Evolutionary conservation across 768 basidiomycete genomes (phyloP).

Genomic region (Boletellus emodensis): DNA sequence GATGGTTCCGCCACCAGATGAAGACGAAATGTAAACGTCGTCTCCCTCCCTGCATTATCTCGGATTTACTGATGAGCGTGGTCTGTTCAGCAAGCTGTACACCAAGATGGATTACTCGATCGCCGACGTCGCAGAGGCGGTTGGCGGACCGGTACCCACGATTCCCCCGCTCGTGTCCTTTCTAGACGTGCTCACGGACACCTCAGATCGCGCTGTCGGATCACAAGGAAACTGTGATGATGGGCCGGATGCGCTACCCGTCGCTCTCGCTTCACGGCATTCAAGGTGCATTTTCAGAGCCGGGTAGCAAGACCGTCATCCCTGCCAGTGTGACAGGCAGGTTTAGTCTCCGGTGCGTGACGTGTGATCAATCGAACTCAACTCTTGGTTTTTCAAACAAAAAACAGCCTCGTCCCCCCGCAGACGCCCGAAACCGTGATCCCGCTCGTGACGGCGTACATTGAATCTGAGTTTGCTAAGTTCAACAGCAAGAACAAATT

Average conservation of each 20-base stretch:
- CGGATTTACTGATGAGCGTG: neutral
- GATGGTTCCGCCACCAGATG: conserved; percentile 69
- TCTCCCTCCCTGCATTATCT: neutral
- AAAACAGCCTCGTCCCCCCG: conserved; percentile 69
- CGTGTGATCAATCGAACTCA: neutral
- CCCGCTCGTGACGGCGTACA: conserved; percentile 63
- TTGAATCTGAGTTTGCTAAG: conserved; percentile 79
- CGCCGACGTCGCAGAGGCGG: conserved; percentile 69
- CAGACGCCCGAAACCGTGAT: conserved; percentile 76
- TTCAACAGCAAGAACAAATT: conserved; percentile 82
- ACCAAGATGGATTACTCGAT: conserved; percentile 68
- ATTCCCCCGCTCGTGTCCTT: neutral
- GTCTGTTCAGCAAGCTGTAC: conserved; percentile 54
- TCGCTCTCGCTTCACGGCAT: conserved; percentile 92
- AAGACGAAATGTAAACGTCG: conserved; percentile 58
- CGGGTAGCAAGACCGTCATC: conserved; percentile 89
- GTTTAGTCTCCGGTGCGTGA: conserved; percentile 82
- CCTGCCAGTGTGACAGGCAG: conserved; percentile 86
- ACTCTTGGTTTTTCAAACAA: neutral
- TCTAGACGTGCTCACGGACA: neutral
- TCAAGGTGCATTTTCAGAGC: conserved; percentile 86
- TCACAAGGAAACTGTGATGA: conserved; percentile 76
- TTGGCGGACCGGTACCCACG: conserved; percentile 51
- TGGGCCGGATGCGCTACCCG: conserved; percentile 92
- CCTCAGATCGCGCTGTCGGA: conserved; percentile 58